Percentiles rank a stretch among this genome's conserved stretches.
Conservation (phyloP, 495 filamentous ascomycete genomes). For the Penicillium taxi region DNA sequence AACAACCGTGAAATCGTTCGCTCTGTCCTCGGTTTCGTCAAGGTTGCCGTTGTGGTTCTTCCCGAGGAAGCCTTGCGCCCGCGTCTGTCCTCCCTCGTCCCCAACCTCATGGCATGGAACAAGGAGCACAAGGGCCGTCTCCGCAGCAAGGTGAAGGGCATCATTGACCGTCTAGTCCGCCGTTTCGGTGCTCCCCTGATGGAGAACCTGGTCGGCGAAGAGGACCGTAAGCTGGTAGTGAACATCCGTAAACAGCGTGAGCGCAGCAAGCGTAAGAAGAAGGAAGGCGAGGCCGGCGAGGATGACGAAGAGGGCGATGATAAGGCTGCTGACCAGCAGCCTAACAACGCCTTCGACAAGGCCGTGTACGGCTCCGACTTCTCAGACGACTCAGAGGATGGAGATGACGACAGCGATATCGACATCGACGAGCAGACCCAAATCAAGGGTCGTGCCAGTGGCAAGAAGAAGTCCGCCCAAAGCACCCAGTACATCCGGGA, state of each 20-base stretch:
- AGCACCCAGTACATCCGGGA: conserved; percentile 80
- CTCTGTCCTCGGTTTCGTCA: conserved; percentile 87
- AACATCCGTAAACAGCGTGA: conserved; percentile 94
- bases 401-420: conserved; percentile 52
- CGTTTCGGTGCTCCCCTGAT: conserved; percentile 77
- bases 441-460: conserved; percentile 22
- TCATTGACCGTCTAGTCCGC: conserved; percentile 84
- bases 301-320: conserved; percentile 41
- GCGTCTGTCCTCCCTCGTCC: conserved; percentile 64
- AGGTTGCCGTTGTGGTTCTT: conserved; percentile 84
- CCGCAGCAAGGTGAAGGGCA: conserved; percentile 93
- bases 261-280: conserved; percentile 75
- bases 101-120: conserved; percentile 89
- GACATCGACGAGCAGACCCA: conserved; percentile 41
- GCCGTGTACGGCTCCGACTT: conserved; percentile 87
- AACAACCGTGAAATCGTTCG: conserved; percentile 95
- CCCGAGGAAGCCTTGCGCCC: conserved; percentile 67
- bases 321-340: conserved; percentile 31
- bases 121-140: conserved; percentile 97
- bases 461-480: conserved; percentile 39
- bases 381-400: conserved; percentile 55
- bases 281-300: conserved; percentile 47
- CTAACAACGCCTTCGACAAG: conserved; percentile 91
- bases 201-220: conserved; percentile 63
- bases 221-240: conserved; percentile 77